phyloP scores from a whole-genome alignment of 2,329 filamentous ascomycete species.

The Colletotrichum lini region DNA sequence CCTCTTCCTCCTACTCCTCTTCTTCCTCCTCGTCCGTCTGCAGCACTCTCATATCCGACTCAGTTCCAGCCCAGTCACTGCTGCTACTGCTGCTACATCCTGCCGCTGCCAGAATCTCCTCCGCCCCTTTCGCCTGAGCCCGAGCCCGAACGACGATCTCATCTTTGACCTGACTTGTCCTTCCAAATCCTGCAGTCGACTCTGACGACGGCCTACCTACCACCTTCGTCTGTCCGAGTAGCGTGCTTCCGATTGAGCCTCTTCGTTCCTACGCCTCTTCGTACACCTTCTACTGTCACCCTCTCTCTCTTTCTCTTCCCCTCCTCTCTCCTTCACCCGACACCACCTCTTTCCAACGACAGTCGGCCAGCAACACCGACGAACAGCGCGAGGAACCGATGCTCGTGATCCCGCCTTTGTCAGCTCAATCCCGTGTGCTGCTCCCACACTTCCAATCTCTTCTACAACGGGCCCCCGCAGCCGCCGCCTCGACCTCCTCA shows the following conservation, averaged over 20 bases:
- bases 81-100: constrained; percentile 1
- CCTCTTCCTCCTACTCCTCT: background rate
- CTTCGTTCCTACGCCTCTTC: constrained; percentile 14
- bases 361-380: constrained; percentile 19
- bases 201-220: background rate
- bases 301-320: background rate
- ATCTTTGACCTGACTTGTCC: constrained; percentile 38
- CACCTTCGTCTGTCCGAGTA: constrained; percentile 18
- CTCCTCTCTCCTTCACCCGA: background rate
- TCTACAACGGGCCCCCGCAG: constrained; percentile 42
- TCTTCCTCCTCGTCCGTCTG: background rate
- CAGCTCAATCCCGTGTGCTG: constrained; percentile 16
- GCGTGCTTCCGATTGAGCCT: constrained; percentile 29
- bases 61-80: constrained; percentile 2
- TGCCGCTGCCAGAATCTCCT: constrained; percentile 21
- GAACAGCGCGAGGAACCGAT: constrained; percentile 14
- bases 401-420: constrained; percentile 29
- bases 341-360: constrained; percentile 1
- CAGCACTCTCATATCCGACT: background rate
- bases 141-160: constrained; percentile 38
- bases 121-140: constrained; percentile 38
- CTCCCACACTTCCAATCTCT: constrained; percentile 36
- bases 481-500: constrained; percentile 36
- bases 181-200: constrained; percentile 31
- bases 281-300: constrained; percentile 7